Evolutionary conservation across 495 filamentous ascomycete genomes (phyloP), one percentile per base, ranked within the genome.

Genomic region (Recurvomyces mirabilis): DNA sequence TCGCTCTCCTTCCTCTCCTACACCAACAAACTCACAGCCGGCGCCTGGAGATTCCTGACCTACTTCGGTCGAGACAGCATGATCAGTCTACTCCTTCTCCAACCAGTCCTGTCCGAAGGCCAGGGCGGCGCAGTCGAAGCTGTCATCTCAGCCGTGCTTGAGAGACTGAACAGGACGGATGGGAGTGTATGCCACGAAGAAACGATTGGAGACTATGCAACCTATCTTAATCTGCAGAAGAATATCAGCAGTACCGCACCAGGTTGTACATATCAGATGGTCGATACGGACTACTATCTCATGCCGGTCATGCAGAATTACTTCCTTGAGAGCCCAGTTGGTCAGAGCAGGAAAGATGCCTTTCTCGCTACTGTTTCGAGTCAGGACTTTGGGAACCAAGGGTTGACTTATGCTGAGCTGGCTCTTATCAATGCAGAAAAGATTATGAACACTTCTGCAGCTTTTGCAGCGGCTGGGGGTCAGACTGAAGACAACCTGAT

Each of bases 21-120:
- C 54, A 73, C 64, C 0, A 64, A 68, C 14, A 81, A 81, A 41
- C 57, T 81, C 5, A 61, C 78, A 1, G 77, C 77, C 9, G 77
- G 77, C 13, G 72, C 73, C n/a, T 81, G 77, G 77, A 62, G 75
- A 11, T 81, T 79, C 45, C 53, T 81, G 41, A 81, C 75, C 0
- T 81, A 81, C 46, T 81, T 80, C 59, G 77, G 77, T 2, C 69
- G 77, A 4, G 77, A 81, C 49, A 74, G 69, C 31, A 74, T 81
- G 63, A 75, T 81, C 37, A 67, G 73, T 0, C 57, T 69, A 19
- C 64, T 81, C 10, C 61, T 80, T 2, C 52, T 81, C 13, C 64
- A 72, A 44, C 70, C 73, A 9, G 65, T 80, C 9, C 63, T 81
- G 6, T 78, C 74, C 46, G 61, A 65, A 36, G 76, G 75, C 0